Percentiles rank a stretch among this genome's conserved stretches.
phyloP scores from a whole-genome alignment of 75 land plant species.

The Pinus albicaulis region DNA sequence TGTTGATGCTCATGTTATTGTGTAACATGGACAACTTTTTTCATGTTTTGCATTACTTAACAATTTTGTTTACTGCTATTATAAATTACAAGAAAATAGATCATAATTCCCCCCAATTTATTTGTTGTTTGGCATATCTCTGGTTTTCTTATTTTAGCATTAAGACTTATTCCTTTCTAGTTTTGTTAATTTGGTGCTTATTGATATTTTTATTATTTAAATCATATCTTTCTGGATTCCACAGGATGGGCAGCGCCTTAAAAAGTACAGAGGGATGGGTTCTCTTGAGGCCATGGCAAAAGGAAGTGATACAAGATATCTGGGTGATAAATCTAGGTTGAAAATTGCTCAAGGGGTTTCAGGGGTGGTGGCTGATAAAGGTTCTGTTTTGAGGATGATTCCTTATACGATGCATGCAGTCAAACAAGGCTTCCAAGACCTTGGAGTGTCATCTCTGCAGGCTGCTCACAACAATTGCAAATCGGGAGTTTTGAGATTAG shows the following conservation, averaged over 20 bases:
- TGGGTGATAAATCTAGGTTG: slow-evolving; percentile 84
- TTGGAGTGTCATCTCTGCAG: slow-evolving; percentile 70
- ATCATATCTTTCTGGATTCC: slow-evolving; percentile 1
- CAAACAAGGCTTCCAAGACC: slow-evolving; percentile 96
- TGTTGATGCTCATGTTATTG: no score
- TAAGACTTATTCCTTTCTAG: not conserved
- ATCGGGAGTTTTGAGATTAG: slow-evolving; percentile 62
- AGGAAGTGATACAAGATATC: slow-evolving; percentile 93
- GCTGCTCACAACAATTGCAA: slow-evolving; percentile 70
- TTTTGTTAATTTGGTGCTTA: not conserved
- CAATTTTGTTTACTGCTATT: not conserved
- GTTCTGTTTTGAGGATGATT: slow-evolving; percentile 75
- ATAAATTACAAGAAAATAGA: not conserved
- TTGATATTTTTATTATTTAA: not conserved
- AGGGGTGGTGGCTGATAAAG: slow-evolving; percentile 92
- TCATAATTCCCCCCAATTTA: not conserved
- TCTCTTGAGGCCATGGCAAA: slow-evolving; percentile 98
- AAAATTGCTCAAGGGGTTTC: slow-evolving; percentile 99
- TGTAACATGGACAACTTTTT: no score
- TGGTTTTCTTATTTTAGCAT: not conserved
- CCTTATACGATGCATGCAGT: slow-evolving; percentile 99
- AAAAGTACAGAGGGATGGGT: slow-evolving; percentile 97
- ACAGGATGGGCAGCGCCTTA: slow-evolving; percentile 69
- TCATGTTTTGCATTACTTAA: no score
- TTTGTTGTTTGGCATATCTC: not conserved